phyloP scores from a whole-genome alignment of 345 rosid species.

The Nephelium lappaceum region DNA sequence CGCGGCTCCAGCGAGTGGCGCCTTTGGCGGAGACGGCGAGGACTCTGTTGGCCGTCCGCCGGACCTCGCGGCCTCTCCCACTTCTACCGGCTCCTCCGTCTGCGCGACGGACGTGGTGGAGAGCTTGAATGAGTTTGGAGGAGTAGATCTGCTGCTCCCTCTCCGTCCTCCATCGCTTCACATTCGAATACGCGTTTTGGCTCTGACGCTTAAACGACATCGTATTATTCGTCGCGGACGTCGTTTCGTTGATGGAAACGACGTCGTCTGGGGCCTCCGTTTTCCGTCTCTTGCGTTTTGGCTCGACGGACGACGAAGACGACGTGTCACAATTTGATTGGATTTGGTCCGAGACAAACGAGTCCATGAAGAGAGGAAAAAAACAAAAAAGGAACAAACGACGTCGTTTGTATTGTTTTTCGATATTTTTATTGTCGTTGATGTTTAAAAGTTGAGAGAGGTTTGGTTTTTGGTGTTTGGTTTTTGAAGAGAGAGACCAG shows the following conservation, averaged over 20 bases:
- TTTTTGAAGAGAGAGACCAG: conserved; percentile 9
- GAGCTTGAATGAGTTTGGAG: conserved; percentile 63
- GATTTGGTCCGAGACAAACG: conserved; percentile 23
- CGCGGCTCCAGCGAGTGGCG: conserved; percentile 71
- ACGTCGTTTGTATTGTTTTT: not conserved
- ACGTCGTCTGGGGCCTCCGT: conserved; percentile 16
- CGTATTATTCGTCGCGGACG: conserved; percentile 15
- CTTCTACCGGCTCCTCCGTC: conserved; percentile 9
- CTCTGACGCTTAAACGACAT: not conserved
- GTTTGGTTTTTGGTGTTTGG: conserved; percentile 19
- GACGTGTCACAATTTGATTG: conserved; percentile 36
- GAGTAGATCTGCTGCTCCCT: conserved; percentile 68
- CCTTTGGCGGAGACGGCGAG: conserved; percentile 69
- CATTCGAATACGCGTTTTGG: conserved; percentile 4
- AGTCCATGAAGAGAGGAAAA: conserved; percentile 23
- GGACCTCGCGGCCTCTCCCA: conserved; percentile 37
- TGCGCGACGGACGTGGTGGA: conserved; percentile 48
- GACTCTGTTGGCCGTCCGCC: conserved; percentile 48
- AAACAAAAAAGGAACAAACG: not conserved
- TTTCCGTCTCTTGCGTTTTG: conserved; percentile 51
- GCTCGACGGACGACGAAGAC: conserved; percentile 24
- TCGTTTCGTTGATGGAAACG: conserved; percentile 1
- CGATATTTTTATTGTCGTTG: not conserved
- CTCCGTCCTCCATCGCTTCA: conserved; percentile 63
- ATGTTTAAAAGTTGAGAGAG: not conserved